Evolutionary conservation across 306 rosid genomes (phyloP), one percentile per base, ranked within the genome.

Genomic region (Vachellia pachyceras): DNA sequence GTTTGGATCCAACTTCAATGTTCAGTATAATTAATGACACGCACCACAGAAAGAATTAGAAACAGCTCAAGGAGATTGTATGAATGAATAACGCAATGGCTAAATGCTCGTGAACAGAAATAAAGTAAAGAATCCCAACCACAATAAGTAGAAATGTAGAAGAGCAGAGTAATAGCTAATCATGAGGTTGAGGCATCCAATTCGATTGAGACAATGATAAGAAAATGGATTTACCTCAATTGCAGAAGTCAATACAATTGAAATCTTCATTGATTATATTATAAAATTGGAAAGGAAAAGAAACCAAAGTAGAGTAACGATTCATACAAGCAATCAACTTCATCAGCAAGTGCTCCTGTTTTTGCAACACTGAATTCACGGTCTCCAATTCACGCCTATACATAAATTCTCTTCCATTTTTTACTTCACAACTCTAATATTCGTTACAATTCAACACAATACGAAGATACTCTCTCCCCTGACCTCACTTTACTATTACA

Each of bases 381-480:
- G 88, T 85, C 92, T 89, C 91, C 90, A 89, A 84, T 90, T 85
- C 87, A 90, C 88, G 91, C 90, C 97, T 89, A 91, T 92, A 91
- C 94, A 95, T 91, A 89, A 90, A 91, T 86, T 85, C 90, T 86
- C 91, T 89, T 97, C 90, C 18, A 33, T 11, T 61, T 29, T 61
- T 61, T 29, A 61, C 92, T 92, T 87, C 97, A 87, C 97, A 85
- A 91, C 91, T 89, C 84, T 87, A 90, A 87, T 84, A 90, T 90
- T 86, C 94, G 88, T 92, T 91, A 90, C 91, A 88, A 95, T 89
- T 90, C 79, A 89, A 92, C 91, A 88, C 92, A 95, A 92, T 89
- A 91, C 86, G 92, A 81, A 88, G 91, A 88, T 82, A 85, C 85
- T 90, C 84, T 86, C 90, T 84, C 89, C 94, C 82, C 92, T 83